These are phyloP conservation scores for Santalum album DNA, from an alignment of 164 flowering plant species.

Conservation along the genomic window DNA sequence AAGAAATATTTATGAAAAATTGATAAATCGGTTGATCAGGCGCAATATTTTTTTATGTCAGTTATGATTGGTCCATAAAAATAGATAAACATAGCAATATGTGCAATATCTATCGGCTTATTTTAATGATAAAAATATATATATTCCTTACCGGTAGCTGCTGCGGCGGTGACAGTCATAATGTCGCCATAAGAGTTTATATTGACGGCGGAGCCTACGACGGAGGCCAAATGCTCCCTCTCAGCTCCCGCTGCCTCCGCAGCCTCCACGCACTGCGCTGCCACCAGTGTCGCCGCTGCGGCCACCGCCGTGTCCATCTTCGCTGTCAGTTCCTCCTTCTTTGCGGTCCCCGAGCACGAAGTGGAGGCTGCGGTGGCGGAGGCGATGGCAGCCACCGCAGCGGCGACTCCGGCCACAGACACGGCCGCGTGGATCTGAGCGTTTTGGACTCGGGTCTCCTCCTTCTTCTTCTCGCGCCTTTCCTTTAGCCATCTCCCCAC, in stretches of 20 bases:
- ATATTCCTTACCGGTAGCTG: slow-evolving; percentile 64
- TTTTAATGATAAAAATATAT: too few species aligned
- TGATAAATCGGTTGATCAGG: too few species aligned
- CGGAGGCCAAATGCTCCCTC: slow-evolving; percentile 48
- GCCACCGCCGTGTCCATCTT: slow-evolving; percentile 62
- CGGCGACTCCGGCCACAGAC: slow-evolving; percentile 62
- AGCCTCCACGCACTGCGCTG: slow-evolving; percentile 73
- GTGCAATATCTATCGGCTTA: too few species aligned
- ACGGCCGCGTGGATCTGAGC: slow-evolving; percentile 67
- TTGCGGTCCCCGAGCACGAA: too few species aligned
- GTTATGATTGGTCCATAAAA: too few species aligned
- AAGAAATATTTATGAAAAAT: too few species aligned
- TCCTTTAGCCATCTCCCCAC: slow-evolving; percentile 75
- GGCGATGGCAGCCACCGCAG: slow-evolving; percentile 60
- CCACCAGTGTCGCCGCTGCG: slow-evolving; percentile 64
- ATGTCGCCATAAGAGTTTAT: slow-evolving; percentile 56
- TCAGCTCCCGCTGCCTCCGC: slow-evolving; percentile 72
- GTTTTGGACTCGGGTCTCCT: slow-evolving; percentile 50
- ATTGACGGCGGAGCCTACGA: slow-evolving; percentile 57
- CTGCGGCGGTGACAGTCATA: slow-evolving; percentile 64
- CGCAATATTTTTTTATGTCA: too few species aligned
- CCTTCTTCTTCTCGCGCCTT: slow-evolving; percentile 56
- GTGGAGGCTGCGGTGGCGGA: slow-evolving; percentile 50
- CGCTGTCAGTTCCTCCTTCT: slow-evolving; percentile 36
- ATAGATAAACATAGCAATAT: too few species aligned